Base-by-base conservation (phyloP, 345 rosid species). In the Arabis hirsuta region DNA sequence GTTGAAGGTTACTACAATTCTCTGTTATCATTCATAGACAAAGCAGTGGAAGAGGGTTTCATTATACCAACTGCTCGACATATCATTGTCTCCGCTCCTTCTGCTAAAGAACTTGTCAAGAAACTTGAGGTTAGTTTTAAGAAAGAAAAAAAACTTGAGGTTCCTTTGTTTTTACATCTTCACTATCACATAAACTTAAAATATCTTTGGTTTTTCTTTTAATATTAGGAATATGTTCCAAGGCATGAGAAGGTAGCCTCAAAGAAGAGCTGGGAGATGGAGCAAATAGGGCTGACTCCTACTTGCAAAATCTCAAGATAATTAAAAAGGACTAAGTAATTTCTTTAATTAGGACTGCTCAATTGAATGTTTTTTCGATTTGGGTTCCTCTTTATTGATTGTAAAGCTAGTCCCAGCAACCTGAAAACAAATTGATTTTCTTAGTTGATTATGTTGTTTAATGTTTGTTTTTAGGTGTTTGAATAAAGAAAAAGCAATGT, bases 1-100 rank as follows among this genome's bases (percentile, higher is more conserved):
- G 96, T 89, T 52, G 92, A 89, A 62, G 96, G 92, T 11, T 89
- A 84, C 60, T 89, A 87, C 86, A 84, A 89, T 79, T 85, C 96
- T 9, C 69, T 89, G 69, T 62, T 89, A 59, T 83, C 91, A 20
- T 88, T 88, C 67, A 81, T 88, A 38, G 94, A 88, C 78, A 84
- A 82, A 41, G 94, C 94, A 45, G 96, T 89, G 36, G 96, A 89
- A 69, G 96, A 89, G 82, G 96, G 92, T 38, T 89, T 89, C 78
- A 77, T 89, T 54, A 16, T 81, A 62, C 92, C 90, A 41, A 83
- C 50, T 50, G 96, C 96, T 44, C 84, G 96, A 44, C 92, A 89
- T 81, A 89, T 89, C 78, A 83, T 89, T 47, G 89, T 89, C 19
- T 87, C 89, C 41, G 87, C 92, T 31, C 87, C 86, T 36, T 79